Percentiles rank a stretch among this genome's conserved stretches.
Conservation (phyloP, 2,329 filamentous ascomycete species). For the Tolypocladium tropicale region DNA sequence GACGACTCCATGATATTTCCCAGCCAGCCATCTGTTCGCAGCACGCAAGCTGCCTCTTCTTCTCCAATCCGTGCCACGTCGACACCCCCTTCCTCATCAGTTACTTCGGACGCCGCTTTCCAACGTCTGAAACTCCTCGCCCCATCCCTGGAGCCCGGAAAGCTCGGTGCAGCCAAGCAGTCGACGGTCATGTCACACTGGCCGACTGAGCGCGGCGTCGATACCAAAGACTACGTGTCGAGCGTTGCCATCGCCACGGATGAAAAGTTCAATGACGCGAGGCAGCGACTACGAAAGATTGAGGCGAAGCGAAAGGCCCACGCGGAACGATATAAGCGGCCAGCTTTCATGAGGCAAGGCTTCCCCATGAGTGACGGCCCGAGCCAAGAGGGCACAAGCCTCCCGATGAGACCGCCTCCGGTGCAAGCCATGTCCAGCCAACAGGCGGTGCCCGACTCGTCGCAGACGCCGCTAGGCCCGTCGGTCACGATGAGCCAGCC, state of each 20-base stretch:
- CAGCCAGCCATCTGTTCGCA: neutral
- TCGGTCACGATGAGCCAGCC: slow-evolving; percentile 34
- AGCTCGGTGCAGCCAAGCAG: slow-evolving; percentile 14
- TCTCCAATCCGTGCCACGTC: slow-evolving; percentile 8
- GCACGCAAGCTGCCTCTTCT: slow-evolving; percentile 1
- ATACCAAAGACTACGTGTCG: slow-evolving; percentile 25
- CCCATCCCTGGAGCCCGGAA: slow-evolving; percentile 15
- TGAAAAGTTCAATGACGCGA: slow-evolving; percentile 22
- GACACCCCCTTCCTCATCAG: slow-evolving; percentile 2
- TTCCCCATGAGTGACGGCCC: slow-evolving; percentile 4
- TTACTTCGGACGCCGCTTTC: slow-evolving; percentile 16
- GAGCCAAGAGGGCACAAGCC: slow-evolving; percentile 5
- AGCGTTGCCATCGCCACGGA: slow-evolving; percentile 25
- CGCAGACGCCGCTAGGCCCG: slow-evolving; percentile 20
- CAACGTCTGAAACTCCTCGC: slow-evolving; percentile 24
- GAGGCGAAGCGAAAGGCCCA: slow-evolving; percentile 22
- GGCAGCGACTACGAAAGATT: slow-evolving; percentile 20
- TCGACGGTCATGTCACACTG: slow-evolving; percentile 25
- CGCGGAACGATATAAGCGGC: slow-evolving; percentile 22
- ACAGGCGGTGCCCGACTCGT: slow-evolving; percentile 18
- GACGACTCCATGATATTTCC: slow-evolving; percentile 1
- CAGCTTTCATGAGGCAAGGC: slow-evolving; percentile 16
- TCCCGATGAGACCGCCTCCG: slow-evolving; percentile 7
- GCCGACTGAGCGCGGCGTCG: slow-evolving; percentile 26
- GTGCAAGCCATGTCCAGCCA: slow-evolving; percentile 26